Evolutionary conservation across 1,284 basidiomycete genomes (phyloP).

Genomic region (Leucoagaricus sp.): DNA sequence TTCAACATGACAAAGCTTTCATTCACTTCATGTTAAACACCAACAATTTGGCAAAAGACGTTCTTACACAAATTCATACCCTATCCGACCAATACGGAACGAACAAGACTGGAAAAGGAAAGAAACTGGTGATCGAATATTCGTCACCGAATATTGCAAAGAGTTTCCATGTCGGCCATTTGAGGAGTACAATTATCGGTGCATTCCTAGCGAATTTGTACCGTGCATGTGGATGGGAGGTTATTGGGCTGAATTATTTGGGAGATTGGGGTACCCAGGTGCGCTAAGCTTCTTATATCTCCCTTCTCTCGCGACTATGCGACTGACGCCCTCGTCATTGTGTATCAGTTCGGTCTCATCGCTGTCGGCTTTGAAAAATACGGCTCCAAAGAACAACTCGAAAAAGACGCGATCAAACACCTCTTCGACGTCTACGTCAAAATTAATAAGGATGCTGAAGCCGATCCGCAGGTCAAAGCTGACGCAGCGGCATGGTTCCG

Average conservation of each 20-base stretch:
- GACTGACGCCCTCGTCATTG: background rate
- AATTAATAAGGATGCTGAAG: constrained; percentile 85
- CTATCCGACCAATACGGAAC: constrained; percentile 63
- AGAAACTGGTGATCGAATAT: constrained; percentile 86
- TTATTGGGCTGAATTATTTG: constrained; percentile 90
- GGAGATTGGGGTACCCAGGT: constrained; percentile 96
- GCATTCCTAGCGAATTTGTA: constrained; percentile 93
- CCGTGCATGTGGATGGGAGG: constrained; percentile 92
- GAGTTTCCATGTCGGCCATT: constrained; percentile 97
- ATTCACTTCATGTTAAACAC: constrained; percentile 81
- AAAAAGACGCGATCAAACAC: constrained; percentile 91
- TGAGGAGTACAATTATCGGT: constrained; percentile 97
- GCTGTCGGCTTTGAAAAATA: constrained; percentile 93
- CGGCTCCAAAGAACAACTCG: constrained; percentile 83
- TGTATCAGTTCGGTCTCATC: constrained; percentile 78
- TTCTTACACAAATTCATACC: constrained; percentile 81
- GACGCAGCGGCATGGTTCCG: constrained; percentile 93
- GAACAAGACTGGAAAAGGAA: constrained; percentile 76
- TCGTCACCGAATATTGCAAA: constrained; percentile 99
- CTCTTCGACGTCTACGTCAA: constrained; percentile 95
- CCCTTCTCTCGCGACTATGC: background rate
- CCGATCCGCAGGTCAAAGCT: constrained; percentile 74
- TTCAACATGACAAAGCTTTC: constrained; percentile 77
- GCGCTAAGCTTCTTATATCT: constrained; percentile 22
- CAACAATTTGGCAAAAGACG: constrained; percentile 69